phyloP scores from a whole-genome alignment of 768 basidiomycete genomes.

The Gloeopeniophorella convolvens region DNA sequence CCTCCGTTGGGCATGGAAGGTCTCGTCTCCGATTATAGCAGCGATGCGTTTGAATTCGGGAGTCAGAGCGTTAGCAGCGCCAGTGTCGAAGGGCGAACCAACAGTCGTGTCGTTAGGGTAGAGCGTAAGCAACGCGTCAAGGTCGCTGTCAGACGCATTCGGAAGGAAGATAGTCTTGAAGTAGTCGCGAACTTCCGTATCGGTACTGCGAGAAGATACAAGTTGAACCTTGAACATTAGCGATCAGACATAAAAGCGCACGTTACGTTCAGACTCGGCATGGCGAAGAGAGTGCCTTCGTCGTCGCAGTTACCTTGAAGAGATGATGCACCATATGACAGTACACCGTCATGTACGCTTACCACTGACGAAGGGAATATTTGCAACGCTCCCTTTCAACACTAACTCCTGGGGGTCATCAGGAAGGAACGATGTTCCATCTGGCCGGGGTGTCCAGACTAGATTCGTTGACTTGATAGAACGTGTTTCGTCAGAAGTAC shows the following conservation, averaged over 20 bases:
- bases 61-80: neutral
- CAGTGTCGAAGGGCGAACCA: constrained; percentile 10
- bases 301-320: constrained; percentile 14
- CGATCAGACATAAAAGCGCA: neutral
- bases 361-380: constrained; percentile 10
- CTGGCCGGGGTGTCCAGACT: constrained; percentile 16
- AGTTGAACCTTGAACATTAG: neutral
- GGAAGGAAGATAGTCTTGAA: neutral
- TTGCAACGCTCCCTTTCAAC: constrained; percentile 7
- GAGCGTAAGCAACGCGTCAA: neutral
- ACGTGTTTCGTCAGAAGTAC: neutral
- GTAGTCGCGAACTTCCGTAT: neutral
- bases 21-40: constrained; percentile 25
- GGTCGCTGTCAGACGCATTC: neutral
- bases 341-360: neutral
- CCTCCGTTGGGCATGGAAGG: constrained; percentile 25
- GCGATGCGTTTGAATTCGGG: constrained; percentile 27
- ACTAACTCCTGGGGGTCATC: constrained; percentile 8
- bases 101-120: neutral
- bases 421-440: constrained; percentile 18
- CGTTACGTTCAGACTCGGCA: neutral
- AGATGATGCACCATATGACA: neutral
- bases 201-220: neutral
- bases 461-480: neutral
- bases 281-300: constrained; percentile 15